Percentiles rank a stretch among this genome's conserved stretches.
Conservation (phyloP, 805 yeast genomes). For the Helenozyma baotianmanensis region DNA sequence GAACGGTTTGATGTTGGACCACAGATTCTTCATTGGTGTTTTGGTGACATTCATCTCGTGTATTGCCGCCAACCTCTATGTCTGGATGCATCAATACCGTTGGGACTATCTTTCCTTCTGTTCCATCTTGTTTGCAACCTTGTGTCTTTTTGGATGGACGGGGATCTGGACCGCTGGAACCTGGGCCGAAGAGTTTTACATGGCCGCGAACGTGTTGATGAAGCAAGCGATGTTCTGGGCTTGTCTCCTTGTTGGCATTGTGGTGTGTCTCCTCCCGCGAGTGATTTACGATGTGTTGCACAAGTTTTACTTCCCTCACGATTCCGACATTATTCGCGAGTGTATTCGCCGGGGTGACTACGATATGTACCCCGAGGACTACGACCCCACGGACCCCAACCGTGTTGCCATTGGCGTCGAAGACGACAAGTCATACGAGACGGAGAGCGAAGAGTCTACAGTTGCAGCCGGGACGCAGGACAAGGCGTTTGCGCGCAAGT, state of each 20-base stretch:
- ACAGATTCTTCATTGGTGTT: constrained; percentile 69
- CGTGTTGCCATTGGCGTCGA: constrained; percentile 21
- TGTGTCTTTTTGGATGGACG: constrained; percentile 69
- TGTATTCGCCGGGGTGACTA: constrained; percentile 64
- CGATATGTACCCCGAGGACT: constrained; percentile 57
- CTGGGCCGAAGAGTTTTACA: constrained; percentile 55
- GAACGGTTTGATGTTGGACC: constrained; percentile 60
- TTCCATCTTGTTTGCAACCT: constrained; percentile 52
- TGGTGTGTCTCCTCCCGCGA: constrained; percentile 65
- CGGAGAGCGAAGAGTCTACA: too few species aligned
- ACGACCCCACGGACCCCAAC: constrained; percentile 79
- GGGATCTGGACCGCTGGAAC: constrained; percentile 67
- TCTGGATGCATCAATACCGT: constrained; percentile 62
- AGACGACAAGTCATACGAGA: neutral
- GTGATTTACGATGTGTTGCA: constrained; percentile 54
- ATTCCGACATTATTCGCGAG: constrained; percentile 71
- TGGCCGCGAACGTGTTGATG: constrained; percentile 52
- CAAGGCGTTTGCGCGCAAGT: constrained; percentile 2
- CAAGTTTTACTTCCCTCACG: constrained; percentile 55
- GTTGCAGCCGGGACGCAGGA: constrained; percentile 3
- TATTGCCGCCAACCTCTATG: constrained; percentile 61
- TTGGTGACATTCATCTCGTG: constrained; percentile 64
- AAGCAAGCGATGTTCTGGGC: constrained; percentile 67
- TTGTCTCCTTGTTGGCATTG: constrained; percentile 57
- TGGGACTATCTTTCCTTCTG: constrained; percentile 76